Percentiles rank a stretch among this genome's conserved stretches.
phyloP scores from a whole-genome alignment of 305 asterid species.

The Nicotiana rustica region DNA sequence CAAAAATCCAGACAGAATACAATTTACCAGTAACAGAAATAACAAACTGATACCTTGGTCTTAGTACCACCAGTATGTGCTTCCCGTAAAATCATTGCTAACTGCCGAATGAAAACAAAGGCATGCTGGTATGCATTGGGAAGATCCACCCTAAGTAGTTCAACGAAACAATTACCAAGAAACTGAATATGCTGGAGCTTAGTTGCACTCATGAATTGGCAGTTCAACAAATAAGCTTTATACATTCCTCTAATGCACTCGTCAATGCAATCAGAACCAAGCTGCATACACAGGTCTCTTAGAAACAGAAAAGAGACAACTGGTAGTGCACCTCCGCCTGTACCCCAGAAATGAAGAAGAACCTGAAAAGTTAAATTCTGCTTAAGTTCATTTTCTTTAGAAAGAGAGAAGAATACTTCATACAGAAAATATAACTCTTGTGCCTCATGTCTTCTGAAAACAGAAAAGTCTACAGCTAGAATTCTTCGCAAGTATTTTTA shows the following conservation, averaged over 20 bases:
- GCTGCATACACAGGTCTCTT: conserved; percentile 76
- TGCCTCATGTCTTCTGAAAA: background rate
- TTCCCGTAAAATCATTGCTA: conserved; percentile 80
- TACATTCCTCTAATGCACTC: conserved; percentile 94
- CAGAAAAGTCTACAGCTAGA: background rate
- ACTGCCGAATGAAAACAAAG: conserved; percentile 85
- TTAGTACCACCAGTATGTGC: conserved; percentile 62
- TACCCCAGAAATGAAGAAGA: conserved; percentile 96
- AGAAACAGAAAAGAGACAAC: conserved; percentile 86
- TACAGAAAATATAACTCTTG: background rate
- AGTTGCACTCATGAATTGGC: conserved; percentile 75
- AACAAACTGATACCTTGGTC: conserved; percentile 48
- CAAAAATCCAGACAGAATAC: background rate
- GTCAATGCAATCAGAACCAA: conserved; percentile 83
- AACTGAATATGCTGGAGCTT: conserved; percentile 89
- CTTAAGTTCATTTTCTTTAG: conserved; percentile 6
- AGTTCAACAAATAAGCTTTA: conserved; percentile 82
- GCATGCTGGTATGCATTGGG: conserved; percentile 88
- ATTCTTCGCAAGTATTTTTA: background rate
- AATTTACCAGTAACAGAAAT: background rate
- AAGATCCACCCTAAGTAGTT: conserved; percentile 73
- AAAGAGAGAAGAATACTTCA: background rate
- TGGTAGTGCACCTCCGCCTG: conserved; percentile 90
- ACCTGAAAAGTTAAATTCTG: conserved; percentile 57
- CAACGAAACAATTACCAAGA: conserved; percentile 85